Evolutionary conservation across 1,284 basidiomycete species (phyloP), one percentile per base, ranked within the genome.

Genomic region (Caloboletus inedulis): DNA sequence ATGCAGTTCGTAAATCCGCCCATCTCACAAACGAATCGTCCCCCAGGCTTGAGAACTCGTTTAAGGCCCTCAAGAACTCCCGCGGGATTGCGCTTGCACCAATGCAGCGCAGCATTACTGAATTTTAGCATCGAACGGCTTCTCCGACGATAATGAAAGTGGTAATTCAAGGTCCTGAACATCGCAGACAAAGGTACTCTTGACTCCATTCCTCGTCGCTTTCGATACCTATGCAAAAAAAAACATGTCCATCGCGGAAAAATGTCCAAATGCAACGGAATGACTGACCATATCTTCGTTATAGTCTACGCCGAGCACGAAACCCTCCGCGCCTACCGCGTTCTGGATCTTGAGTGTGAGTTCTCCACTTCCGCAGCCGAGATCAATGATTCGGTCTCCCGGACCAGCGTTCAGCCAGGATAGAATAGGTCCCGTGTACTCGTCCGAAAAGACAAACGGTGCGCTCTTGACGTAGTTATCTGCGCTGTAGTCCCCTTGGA

Each of bases 331-430:
- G 14, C 80, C 78, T 0, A 91, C 85, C 9, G 75, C 61, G 10
- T 75, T 62, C 46, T 78, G 74, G 40, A 93, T 73, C 53, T 77
- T 71, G 39, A 77, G 58, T 0, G 88, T 89, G 14, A 94, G 69
- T 59, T 93, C 86, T 0, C 89, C 91, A 41, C 83, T 89, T 5
- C 91, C 91, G 62, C 91, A 93, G 4, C 91, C 91, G 36, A 94
- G 73, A 62, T 94, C 91, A 40, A 89, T 73, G 51, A 94, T 84
- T 41, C 72, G 72, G 58, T 93, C 87, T 2, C 88, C 87, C 0
- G 78, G 75, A 58, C 78, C 60, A 0, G 87, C 74, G 25, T 77
- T 67, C 16, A 93, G 76, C n/a, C 91, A 72, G 4, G 74, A 71
- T 8, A 91, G 68, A 19, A 93, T 76, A 2, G 85, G 77, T 0